Percentiles rank a stretch among this genome's conserved stretches.
Conservation (phyloP, 495 filamentous ascomycete species). For the Trichoderma reesei region DNA sequence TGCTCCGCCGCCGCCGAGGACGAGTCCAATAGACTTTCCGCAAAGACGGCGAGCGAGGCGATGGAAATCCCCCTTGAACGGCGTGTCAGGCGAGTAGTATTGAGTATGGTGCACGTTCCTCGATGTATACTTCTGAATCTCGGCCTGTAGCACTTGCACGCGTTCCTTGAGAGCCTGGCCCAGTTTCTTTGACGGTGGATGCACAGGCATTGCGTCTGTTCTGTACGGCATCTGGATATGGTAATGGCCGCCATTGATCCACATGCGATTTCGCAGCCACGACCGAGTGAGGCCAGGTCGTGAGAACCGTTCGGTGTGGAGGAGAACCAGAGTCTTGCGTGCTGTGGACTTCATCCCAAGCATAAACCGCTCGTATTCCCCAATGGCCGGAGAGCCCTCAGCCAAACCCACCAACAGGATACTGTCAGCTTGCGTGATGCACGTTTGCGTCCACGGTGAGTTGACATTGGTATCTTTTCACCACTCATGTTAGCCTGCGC, state of each 20-base stretch:
- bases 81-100: slow-evolving; percentile 80
- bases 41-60: slow-evolving; percentile 82
- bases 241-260: slow-evolving; percentile 98
- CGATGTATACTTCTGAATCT: slow-evolving; percentile 96
- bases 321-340: slow-evolving; percentile 84
- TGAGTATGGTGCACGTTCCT: slow-evolving; percentile 75
- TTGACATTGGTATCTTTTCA: slow-evolving; percentile 77
- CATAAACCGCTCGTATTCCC: slow-evolving; percentile 92
- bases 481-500: slow-evolving; percentile 16
- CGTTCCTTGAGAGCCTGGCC: slow-evolving; percentile 83
- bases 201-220: slow-evolving; percentile 63
- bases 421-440: slow-evolving; percentile 91
- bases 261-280: slow-evolving; percentile 89
- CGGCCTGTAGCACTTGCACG: slow-evolving; percentile 89
- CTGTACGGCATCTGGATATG: slow-evolving; percentile 95
- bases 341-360: slow-evolving; percentile 96
- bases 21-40: slow-evolving; percentile 88
- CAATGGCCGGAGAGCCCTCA: slow-evolving; percentile 79
- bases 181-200: slow-evolving; percentile 66
- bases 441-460: slow-evolving; percentile 96
- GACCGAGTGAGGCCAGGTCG: slow-evolving; percentile 69
- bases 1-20: slow-evolving; percentile 88
- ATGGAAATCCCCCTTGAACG: slow-evolving; percentile 95
- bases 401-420: slow-evolving; percentile 88
- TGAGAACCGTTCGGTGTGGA: slow-evolving; percentile 87